Percentiles rank a stretch among this genome's conserved stretches.
phyloP scores from a whole-genome alignment of 2,329 filamentous ascomycete genomes.

The Talaromyces verruculosus region DNA sequence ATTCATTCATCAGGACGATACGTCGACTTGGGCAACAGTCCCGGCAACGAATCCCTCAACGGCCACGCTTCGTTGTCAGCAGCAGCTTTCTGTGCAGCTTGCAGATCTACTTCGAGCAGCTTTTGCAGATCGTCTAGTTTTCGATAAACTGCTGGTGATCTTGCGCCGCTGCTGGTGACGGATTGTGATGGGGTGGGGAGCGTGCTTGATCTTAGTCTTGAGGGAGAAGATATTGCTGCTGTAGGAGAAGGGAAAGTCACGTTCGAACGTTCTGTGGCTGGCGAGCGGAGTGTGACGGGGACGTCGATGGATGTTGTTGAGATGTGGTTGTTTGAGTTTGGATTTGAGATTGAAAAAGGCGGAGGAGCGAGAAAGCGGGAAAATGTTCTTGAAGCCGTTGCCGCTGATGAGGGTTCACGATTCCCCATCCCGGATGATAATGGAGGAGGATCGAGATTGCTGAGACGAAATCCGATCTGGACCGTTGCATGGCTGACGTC shows the following conservation, averaged over 20 bases:
- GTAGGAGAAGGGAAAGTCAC: not conserved
- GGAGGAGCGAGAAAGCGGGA: conserved; percentile 1
- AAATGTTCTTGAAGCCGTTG: conserved; percentile 1
- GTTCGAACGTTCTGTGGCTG: not conserved
- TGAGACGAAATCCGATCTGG: conserved; percentile 31
- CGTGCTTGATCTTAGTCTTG: conserved; percentile 11
- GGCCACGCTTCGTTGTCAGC: conserved; percentile 11
- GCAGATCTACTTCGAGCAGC: conserved; percentile 11
- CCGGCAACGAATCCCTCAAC: conserved; percentile 8
- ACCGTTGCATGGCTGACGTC: conserved; percentile 29
- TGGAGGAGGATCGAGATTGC: conserved; percentile 21
- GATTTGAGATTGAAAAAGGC: not conserved
- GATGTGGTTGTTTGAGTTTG: conserved; percentile 3
- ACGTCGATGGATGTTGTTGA: conserved; percentile 18
- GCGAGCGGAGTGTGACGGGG: conserved; percentile 18
- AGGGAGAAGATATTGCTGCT: not conserved
- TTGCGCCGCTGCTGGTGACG: not conserved
- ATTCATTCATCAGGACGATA: conserved; percentile 10
- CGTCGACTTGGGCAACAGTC: conserved; percentile 10
- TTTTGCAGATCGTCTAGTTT: conserved; percentile 9
- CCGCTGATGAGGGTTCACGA: not conserved
- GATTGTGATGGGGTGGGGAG: not conserved
- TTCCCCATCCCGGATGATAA: not conserved
- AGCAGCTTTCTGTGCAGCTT: conserved; percentile 11
- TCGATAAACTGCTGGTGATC: conserved; percentile 13